These are phyloP conservation scores for Pythium chondricola DNA, from an alignment of 352 stramenopile genomes.

Conservation along the genomic window DNA sequence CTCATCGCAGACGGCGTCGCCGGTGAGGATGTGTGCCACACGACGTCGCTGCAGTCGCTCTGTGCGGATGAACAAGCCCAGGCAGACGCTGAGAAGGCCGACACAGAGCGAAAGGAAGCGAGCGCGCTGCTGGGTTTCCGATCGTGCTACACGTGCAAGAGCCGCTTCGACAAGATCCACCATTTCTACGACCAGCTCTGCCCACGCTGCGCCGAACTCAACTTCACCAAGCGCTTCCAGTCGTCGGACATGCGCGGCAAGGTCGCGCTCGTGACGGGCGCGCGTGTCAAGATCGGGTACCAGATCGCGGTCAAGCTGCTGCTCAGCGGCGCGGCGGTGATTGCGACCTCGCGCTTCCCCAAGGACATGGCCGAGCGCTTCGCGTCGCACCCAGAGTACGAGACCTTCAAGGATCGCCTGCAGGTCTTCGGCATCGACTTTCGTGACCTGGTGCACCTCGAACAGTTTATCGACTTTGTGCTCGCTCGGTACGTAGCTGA, in stretches of 20 bases:
- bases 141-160: constrained; percentile 96
- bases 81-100: constrained; percentile 39
- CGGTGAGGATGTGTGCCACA: constrained; percentile 54
- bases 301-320: constrained; percentile 93
- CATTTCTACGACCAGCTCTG: constrained; percentile 97
- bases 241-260: constrained; percentile 83
- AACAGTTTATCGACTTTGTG: constrained; percentile 91
- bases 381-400: constrained; percentile 89
- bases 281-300: constrained; percentile 96
- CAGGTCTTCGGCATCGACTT: constrained; percentile 96
- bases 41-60: constrained; percentile 52
- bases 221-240: constrained; percentile 94
- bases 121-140: constrained; percentile 73
- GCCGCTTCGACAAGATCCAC: constrained; percentile 91
- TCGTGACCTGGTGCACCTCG: constrained; percentile 92
- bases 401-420: constrained; percentile 90
- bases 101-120: constrained; percentile 43
- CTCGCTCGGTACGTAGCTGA: constrained; percentile 31
- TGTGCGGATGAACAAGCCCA: constrained; percentile 50
- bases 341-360: constrained; percentile 94
- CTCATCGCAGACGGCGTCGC: constrained; percentile 91
- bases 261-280: constrained; percentile 92
- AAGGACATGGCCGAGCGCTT: constrained; percentile 90
- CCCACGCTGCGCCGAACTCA: constrained; percentile 89
- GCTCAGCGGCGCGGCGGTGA: constrained; percentile 87